Percentiles rank a stretch among this genome's conserved stretches.
These are phyloP conservation scores for Fusarium aywerte DNA, from an alignment of 2,329 filamentous ascomycete species.

Conservation along the genomic window DNA sequence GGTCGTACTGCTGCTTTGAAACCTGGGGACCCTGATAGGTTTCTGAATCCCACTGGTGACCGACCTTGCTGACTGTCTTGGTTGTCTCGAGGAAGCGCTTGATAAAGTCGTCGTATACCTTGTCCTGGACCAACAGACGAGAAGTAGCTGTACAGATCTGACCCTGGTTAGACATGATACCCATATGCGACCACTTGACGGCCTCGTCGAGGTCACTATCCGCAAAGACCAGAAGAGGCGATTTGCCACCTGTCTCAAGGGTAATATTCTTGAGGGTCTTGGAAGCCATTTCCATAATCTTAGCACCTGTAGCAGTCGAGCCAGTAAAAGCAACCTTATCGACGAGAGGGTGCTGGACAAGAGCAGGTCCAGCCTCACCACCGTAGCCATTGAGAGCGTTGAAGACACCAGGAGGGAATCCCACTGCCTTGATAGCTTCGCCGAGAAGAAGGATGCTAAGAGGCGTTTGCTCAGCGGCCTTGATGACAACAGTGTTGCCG, in stretches of 20 bases:
- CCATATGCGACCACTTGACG: slow-evolving; percentile 78
- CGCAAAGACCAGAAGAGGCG: slow-evolving; percentile 79
- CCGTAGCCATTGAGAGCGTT: slow-evolving; percentile 82
- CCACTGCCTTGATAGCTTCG: slow-evolving; percentile 75
- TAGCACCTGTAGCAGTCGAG: slow-evolving; percentile 74
- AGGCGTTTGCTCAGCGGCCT: slow-evolving; percentile 80
- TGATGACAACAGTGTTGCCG: slow-evolving; percentile 76
- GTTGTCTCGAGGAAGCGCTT: slow-evolving; percentile 79
- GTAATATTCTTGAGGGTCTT: slow-evolving; percentile 62
- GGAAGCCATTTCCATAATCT: slow-evolving; percentile 81
- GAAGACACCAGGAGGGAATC: slow-evolving; percentile 78
- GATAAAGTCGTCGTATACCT: slow-evolving; percentile 86
- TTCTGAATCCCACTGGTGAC: slow-evolving; percentile 47
- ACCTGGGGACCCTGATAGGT: slow-evolving; percentile 59
- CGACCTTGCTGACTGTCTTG: slow-evolving; percentile 56
- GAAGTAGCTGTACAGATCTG: slow-evolving; percentile 78
- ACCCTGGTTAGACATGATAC: slow-evolving; percentile 71
- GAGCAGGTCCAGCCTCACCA: slow-evolving; percentile 76
- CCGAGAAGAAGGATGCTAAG: slow-evolving; percentile 74
- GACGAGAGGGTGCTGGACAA: slow-evolving; percentile 63
- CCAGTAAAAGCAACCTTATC: slow-evolving; percentile 85
- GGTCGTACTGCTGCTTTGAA: slow-evolving; percentile 72
- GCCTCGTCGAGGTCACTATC: slow-evolving; percentile 79
- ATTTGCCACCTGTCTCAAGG: slow-evolving; percentile 82
- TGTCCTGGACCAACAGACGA: slow-evolving; percentile 83